Conservation (phyloP, 192 early-diverging fungal genomes). For the Mortierella claussenii region DNA sequence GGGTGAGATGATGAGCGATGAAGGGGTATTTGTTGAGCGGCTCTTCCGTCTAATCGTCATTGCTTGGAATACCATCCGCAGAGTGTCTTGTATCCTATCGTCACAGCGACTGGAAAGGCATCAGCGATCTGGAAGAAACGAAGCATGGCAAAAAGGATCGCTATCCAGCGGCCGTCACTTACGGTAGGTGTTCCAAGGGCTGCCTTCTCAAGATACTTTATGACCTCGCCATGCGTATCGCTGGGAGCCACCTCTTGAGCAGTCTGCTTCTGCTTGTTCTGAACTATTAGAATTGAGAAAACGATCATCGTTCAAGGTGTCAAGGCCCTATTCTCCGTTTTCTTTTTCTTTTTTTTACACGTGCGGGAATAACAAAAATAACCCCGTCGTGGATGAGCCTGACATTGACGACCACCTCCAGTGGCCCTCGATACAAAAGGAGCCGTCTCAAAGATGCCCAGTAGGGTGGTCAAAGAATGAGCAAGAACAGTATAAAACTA, state of each 20-base stretch:
- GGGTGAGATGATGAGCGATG: no score
- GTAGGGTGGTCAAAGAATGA: background rate
- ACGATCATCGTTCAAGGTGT: background rate
- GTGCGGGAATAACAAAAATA: conserved; percentile 1
- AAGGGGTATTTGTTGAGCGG: no score
- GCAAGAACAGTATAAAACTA: background rate
- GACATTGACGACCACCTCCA: no score
- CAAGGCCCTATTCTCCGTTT: no score
- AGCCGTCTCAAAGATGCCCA: background rate
- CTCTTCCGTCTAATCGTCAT: no score
- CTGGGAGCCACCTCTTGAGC: conserved; percentile 12
- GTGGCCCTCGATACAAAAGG: background rate
- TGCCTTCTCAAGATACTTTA: conserved; percentile 8
- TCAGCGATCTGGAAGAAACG: no score
- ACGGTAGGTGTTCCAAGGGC: background rate
- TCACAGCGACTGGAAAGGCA: no score
- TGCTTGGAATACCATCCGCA: no score
- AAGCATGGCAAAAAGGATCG: no score
- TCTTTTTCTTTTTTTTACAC: conserved; percentile 5
- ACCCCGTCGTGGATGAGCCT: no score
- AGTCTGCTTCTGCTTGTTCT: conserved; percentile 23
- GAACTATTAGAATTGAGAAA: conserved; percentile 3
- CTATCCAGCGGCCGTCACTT: no score
- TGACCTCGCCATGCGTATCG: conserved; percentile 18
- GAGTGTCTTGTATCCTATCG: no score